phyloP scores from a whole-genome alignment of 208 protist species.

The Endotrypanum monterogeii region DNA sequence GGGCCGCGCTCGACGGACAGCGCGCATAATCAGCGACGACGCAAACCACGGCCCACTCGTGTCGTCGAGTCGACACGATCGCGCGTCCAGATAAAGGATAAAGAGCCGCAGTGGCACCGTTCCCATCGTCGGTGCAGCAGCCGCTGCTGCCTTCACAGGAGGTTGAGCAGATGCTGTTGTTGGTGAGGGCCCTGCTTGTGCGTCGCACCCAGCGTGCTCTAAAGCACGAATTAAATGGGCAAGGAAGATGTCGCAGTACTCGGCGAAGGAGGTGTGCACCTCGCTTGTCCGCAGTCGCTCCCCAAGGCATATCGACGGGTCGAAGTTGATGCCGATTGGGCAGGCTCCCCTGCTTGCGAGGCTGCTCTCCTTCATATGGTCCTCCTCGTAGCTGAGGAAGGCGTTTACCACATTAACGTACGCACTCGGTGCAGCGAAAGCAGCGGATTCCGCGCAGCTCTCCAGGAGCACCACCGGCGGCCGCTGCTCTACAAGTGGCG shows the following conservation, averaged over 20 bases:
- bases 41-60: slow-evolving; percentile 17
- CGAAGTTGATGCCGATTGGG: slow-evolving; percentile 19
- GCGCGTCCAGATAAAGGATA: slow-evolving; percentile 20
- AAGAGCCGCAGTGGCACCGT: slow-evolving; percentile 9
- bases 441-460: slow-evolving; percentile 16
- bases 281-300: slow-evolving; percentile 10
- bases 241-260: slow-evolving; percentile 24
- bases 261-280: slow-evolving; percentile 3
- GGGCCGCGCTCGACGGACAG: slow-evolving; percentile 26
- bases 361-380: not conserved
- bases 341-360: slow-evolving; percentile 5
- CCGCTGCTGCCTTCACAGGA: not conserved
- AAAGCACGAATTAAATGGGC: slow-evolving; percentile 20
- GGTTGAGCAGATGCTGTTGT: slow-evolving; percentile 1
- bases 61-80: slow-evolving; percentile 14
- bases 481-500: not conserved
- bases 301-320: slow-evolving; percentile 15
- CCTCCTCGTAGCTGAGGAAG: slow-evolving; percentile 9
- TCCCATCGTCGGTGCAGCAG: not conserved
- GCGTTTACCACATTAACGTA: slow-evolving; percentile 19
- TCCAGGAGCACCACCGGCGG: slow-evolving; percentile 17
- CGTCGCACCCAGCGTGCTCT: slow-evolving; percentile 7
- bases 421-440: slow-evolving; percentile 13
- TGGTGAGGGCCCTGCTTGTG: not conserved
- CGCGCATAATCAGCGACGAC: slow-evolving; percentile 14